Conservation (phyloP, 768 basidiomycete species). For the Hemileccinum impolitum region DNA sequence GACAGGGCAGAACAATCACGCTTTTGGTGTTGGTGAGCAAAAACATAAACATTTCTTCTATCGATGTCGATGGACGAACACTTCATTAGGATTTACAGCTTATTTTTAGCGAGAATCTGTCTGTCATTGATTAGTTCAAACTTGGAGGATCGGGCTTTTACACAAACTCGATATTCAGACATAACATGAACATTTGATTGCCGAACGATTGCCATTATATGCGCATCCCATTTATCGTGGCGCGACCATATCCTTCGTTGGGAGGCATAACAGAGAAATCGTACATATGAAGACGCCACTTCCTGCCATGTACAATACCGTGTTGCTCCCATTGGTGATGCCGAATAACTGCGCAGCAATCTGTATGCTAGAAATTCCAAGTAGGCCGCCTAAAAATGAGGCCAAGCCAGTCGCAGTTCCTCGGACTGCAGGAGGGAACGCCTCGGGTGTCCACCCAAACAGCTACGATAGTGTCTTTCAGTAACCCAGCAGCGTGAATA, state of each 20-base stretch:
- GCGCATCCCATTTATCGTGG: slow-evolving; percentile 2
- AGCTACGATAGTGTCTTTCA: slow-evolving; percentile 3
- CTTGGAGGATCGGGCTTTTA: no score
- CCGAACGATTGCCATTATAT: no score
- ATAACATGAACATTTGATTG: no score
- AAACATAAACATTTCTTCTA: no score
- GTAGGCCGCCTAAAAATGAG: not conserved
- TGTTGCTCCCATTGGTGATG: slow-evolving; percentile 1
- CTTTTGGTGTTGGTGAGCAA: no score
- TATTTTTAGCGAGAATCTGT: no score
- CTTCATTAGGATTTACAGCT: no score
- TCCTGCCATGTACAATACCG: slow-evolving; percentile 12
- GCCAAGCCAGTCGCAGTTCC: slow-evolving; percentile 13
- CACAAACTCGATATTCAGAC: no score
- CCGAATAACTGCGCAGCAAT: slow-evolving; percentile 6
- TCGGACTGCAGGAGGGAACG: slow-evolving; percentile 13
- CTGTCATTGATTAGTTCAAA: no score
- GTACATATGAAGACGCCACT: slow-evolving; percentile 10
- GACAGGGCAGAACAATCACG: no score
- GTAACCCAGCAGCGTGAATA: not conserved
- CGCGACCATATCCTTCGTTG: slow-evolving; percentile 11
- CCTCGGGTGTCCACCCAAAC: slow-evolving; percentile 16
- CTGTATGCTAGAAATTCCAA: slow-evolving; percentile 1
- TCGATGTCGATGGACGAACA: no score
- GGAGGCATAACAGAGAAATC: slow-evolving; percentile 4